A percentile compares a stretch with the other conserved stretches of the same genome.
Evolutionary conservation across 225 moss, liverwort and hornwort species (phyloP).

Genomic region (Straminergon stramineum): DNA sequence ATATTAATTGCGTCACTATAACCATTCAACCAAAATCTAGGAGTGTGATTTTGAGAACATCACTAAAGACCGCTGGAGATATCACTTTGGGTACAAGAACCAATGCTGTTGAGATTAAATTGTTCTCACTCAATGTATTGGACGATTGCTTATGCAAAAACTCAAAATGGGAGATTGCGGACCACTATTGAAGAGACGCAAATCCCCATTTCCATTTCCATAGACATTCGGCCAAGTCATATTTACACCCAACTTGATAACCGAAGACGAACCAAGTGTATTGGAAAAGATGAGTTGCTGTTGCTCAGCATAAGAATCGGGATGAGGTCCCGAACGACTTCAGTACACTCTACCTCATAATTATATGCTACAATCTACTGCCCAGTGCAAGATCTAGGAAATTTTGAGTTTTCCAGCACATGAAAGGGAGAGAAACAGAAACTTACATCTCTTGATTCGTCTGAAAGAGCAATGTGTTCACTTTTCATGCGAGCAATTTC

Average conservation of each 20-base stretch:
- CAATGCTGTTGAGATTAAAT: neutral
- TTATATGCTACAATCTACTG: neutral
- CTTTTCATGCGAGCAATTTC: conserved; percentile 38
- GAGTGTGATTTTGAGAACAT: neutral
- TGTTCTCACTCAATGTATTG: neutral
- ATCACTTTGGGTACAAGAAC: neutral
- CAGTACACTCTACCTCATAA: neutral
- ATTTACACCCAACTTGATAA: neutral
- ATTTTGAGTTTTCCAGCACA: neutral
- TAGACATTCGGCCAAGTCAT: neutral
- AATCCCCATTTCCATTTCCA: neutral
- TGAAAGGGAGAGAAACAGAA: neutral
- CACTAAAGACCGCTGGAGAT: neutral
- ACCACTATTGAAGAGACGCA: neutral
- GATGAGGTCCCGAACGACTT: neutral
- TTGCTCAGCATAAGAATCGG: neutral
- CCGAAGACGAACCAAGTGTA: neutral
- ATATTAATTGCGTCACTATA: neutral
- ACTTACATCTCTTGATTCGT: conserved; percentile 40
- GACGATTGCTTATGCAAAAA: neutral
- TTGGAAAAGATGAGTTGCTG: neutral
- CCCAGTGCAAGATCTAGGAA: neutral
- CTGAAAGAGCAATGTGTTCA: conserved; percentile 29
- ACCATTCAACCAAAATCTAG: neutral
- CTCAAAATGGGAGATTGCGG: neutral